These are phyloP conservation scores for Aspergillus sp. DNA, from an alignment of 2,329 filamentous ascomycete genomes.

Conservation along the genomic window DNA sequence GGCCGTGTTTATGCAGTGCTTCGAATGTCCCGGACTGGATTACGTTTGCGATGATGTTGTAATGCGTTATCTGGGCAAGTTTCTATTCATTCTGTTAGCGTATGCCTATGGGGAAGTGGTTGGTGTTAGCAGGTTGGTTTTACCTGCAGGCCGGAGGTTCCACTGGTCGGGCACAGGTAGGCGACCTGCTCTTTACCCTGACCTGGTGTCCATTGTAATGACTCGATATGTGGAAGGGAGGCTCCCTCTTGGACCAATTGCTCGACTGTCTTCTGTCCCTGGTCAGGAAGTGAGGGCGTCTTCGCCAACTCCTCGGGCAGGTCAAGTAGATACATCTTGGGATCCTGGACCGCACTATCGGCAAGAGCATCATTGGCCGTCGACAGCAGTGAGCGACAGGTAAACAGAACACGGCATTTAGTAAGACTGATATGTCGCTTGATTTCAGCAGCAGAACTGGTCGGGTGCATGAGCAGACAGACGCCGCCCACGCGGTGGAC, in stretches of 20 bases:
- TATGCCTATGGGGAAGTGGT: too few species aligned
- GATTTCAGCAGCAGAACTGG: slow-evolving; percentile 5
- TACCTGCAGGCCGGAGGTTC: slow-evolving; percentile 12
- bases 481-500: slow-evolving; percentile 12
- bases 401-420: slow-evolving; percentile 4
- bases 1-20: slow-evolving; percentile 2
- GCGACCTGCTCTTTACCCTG: slow-evolving; percentile 8
- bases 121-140: too few species aligned
- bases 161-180: slow-evolving; percentile 8
- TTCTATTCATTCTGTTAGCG: too few species aligned
- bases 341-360: not conserved
- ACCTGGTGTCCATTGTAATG: slow-evolving; percentile 4
- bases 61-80: slow-evolving; percentile 11
- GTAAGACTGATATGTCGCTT: slow-evolving; percentile 1
- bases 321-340: slow-evolving; percentile 1
- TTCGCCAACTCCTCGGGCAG: slow-evolving; percentile 1
- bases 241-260: slow-evolving; percentile 1
- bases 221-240: not conserved
- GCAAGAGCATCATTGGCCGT: not conserved
- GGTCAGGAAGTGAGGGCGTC: not conserved
- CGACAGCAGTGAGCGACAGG: slow-evolving; percentile 8
- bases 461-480: slow-evolving; percentile 9
- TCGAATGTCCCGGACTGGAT: slow-evolving; percentile 32
- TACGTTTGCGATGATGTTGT: slow-evolving; percentile 12
- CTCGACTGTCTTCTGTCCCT: slow-evolving; percentile 7